Conservation (phyloP, 306 rosid species). For the Datisca glomerata region DNA sequence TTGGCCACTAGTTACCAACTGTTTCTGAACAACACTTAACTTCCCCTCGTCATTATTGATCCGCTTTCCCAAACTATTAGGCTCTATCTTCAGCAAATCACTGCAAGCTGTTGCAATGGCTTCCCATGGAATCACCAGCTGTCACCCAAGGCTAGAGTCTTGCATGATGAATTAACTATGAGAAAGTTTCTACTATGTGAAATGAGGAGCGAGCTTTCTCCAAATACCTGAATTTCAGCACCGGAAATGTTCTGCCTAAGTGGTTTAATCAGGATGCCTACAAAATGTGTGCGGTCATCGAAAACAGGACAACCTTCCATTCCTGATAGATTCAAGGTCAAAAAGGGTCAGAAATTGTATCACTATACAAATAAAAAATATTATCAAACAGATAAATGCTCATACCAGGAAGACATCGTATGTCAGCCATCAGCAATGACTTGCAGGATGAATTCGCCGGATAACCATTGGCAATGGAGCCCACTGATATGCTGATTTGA, state of each 20-base stretch:
- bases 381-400: slow-evolving; percentile 22
- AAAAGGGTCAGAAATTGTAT: slow-evolving; percentile 23
- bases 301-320: slow-evolving; percentile 93
- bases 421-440: slow-evolving; percentile 89
- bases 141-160: slow-evolving; percentile 68
- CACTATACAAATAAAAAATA: slow-evolving; percentile 25
- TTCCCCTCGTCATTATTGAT: slow-evolving; percentile 22
- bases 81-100: slow-evolving; percentile 42
- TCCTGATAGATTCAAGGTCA: slow-evolving; percentile 48
- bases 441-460: slow-evolving; percentile 52
- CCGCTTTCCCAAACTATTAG: slow-evolving; percentile 29
- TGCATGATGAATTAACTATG: slow-evolving; percentile 49
- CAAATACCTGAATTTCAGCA: slow-evolving; percentile 82
- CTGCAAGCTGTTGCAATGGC: slow-evolving; percentile 58
- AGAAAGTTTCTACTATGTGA: slow-evolving; percentile 19
- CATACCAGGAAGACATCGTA: slow-evolving; percentile 91
- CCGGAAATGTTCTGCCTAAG: slow-evolving; percentile 72
- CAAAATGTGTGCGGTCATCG: slow-evolving; percentile 41
- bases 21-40: slow-evolving; percentile 20
- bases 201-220: slow-evolving; percentile 10
- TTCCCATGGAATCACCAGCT: slow-evolving; percentile 98
- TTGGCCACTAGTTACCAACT: slow-evolving; percentile 10
- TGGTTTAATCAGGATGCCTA: slow-evolving; percentile 75
- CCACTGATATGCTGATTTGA: slow-evolving; percentile 67
- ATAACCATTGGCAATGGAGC: slow-evolving; percentile 74